Evolutionary conservation across 129 eudicot genomes (phyloP), one percentile per base, ranked within the genome.

Genomic region (Centella asiatica): DNA sequence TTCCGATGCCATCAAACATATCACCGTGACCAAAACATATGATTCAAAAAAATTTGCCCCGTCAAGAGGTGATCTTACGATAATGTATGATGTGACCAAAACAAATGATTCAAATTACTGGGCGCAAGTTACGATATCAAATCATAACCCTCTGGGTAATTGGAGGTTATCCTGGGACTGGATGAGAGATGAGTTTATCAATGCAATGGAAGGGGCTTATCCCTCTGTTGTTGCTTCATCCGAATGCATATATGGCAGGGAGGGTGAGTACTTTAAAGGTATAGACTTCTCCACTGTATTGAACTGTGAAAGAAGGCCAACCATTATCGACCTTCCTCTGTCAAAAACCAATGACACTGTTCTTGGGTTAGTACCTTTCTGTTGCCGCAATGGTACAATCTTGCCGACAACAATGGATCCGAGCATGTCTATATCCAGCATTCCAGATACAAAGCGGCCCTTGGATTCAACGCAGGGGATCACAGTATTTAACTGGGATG

Each of bases 111-210:
- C 84, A 12, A 62, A 53, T 24, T 93, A 93, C 81, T 85, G 88
- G 95, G 96, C 99, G 9, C 69, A 82, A 26, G 95, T 93, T n/a
- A 84, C 99, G 20, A 93, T 93, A 37, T 65, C 82, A 58, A 93
- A 87, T 76, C 95, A 93, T 60, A 93, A 81, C 33, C 66, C 86
- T 6, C 87, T 93, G 0, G 99, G 99, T 74, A 78, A 87, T 60
- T 93, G 99, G 99, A 78, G 74, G 49, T 58, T 93, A 34, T 82
- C 86, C 19, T 93, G 90, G 90, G 95, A 87, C 57, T 93, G 99
- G 99, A 93, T 93, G 99, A 67, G 80, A n/a, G 96, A 82, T 6
- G 99, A 93, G 74, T 93, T 93, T 67, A 93, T 93, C 48, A 65
- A 62, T 12, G 66, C 80, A 66, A 87, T 80, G 71, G 80, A 66